Base-by-base conservation (phyloP, 257 asterid genomes). In the Nicotiana noctiflora region DNA sequence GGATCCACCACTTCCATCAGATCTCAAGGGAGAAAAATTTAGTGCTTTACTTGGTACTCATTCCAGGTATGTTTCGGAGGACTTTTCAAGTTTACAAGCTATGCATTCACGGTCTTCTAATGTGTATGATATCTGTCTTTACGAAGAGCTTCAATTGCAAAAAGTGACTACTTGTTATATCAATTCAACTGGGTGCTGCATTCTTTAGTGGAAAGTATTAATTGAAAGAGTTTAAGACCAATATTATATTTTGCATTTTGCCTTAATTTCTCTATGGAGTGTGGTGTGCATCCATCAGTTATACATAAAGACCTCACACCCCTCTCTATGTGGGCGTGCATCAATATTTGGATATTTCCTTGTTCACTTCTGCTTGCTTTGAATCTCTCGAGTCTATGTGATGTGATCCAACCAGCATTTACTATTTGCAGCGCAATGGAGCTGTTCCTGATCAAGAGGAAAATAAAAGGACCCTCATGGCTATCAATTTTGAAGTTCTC, bases 381-480 rank as follows among this genome's bases (percentile, higher is more conserved):
- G 68, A 25, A 25, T 13, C 65, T 57, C 27, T 46, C 13, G 37
- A 13, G 32, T 14, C 40, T 40, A 29, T 21, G 37, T 25, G 61
- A 63, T 44, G 57, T 79, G 57, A 79, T 55, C 23, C 70, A 27
- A 65, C 74, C 46, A 53, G 51, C 18, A n/a, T 27, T 66, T 49
- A 63, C 55, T 85, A 62, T 81, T 82, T 86, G 88, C 97, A 96
- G 99, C 72, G 93, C 95, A 70, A 84, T 95, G 87, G 99, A 95
- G 88, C 93, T 86, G 82, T 90, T 95, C 86, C 90, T 95, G 44
- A 85, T 95, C 57, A 95, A 93, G 87, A 91, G 96, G 87, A 94
- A 92, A 90, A 89, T 95, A 72, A 89, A 91, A 83, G 99, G 99
- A 75, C 98, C 99, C 52, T 95, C 95, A 23, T 95, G 99, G 99